phyloP scores from a whole-genome alignment of 371 early-diverging fungal species.

The Apophysomyces variabilis region DNA sequence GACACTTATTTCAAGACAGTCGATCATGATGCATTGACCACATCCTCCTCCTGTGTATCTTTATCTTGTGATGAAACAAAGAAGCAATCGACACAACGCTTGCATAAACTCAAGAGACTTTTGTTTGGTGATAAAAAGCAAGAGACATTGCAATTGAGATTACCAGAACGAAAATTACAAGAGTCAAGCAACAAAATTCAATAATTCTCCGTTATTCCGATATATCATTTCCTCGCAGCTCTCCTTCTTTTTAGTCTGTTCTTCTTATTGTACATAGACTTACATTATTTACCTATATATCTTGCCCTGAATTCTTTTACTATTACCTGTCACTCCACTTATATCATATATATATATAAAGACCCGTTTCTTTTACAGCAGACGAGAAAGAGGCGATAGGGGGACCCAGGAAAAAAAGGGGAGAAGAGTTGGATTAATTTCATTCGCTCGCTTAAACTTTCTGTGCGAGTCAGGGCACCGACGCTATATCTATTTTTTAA shows the following conservation, averaged over 20 bases:
- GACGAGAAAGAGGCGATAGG: no score
- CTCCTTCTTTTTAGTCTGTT: neutral
- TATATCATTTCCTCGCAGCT: neutral
- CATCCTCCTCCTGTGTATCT: neutral
- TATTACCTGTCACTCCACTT: no score
- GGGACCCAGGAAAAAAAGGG: constrained; percentile 1
- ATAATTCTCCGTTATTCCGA: neutral
- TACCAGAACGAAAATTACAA: neutral
- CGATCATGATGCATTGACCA: neutral
- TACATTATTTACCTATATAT: neutral
- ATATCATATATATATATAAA: no score
- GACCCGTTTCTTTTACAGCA: no score
- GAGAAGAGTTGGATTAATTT: neutral
- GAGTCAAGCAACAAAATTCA: neutral
- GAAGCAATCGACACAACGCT: neutral
- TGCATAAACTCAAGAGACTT: neutral
- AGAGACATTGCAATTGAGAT: constrained; percentile 1
- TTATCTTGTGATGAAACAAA: neutral
- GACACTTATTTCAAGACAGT: constrained; percentile 3
- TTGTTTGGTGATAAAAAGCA: constrained; percentile 2
- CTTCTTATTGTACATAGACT: neutral
- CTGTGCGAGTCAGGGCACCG: neutral
- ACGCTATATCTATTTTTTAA: neutral
- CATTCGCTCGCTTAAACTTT: constrained; percentile 7
- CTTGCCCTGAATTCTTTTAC: neutral